phyloP scores from a whole-genome alignment of 2,329 filamentous ascomycete species.

The Trichoderma hamatum region DNA sequence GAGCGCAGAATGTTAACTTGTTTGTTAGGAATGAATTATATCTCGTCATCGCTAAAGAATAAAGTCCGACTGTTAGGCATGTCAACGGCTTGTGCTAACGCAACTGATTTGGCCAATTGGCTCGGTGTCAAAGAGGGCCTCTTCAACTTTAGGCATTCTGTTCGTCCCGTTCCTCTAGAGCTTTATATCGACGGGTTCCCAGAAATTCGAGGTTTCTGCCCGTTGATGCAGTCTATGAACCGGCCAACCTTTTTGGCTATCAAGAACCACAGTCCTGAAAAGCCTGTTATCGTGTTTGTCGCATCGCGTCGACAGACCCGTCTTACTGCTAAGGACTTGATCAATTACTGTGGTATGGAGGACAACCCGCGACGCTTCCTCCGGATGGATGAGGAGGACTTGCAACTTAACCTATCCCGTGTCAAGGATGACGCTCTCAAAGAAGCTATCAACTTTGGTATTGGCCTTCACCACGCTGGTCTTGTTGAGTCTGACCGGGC shows the following conservation, averaged over 20 bases:
- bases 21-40: slow-evolving; percentile 90
- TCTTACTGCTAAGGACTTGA: slow-evolving; percentile 91
- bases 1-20: not conserved
- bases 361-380: slow-evolving; percentile 94
- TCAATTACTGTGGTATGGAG: slow-evolving; percentile 98
- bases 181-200: slow-evolving; percentile 98
- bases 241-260: slow-evolving; percentile 94
- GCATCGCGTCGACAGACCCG: slow-evolving; percentile 93
- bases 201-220: slow-evolving; percentile 91
- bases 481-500: slow-evolving; percentile 92
- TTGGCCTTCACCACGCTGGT: slow-evolving; percentile 95
- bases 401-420: slow-evolving; percentile 81
- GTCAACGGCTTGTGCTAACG: slow-evolving; percentile 98
- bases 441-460: slow-evolving; percentile 95
- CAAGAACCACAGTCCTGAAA: slow-evolving; percentile 93
- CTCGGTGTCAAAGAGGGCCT: slow-evolving; percentile 92
- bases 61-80: slow-evolving; percentile 93
- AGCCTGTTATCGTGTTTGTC: slow-evolving; percentile 98
- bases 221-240: slow-evolving; percentile 99
- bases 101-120: slow-evolving; percentile 92
- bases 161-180: slow-evolving; percentile 92
- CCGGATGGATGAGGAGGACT: slow-evolving; percentile 90
- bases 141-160: slow-evolving; percentile 97
- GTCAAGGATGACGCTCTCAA: slow-evolving; percentile 92
- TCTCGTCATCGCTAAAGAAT: slow-evolving; percentile 88